Evolutionary conservation across 306 rosid species (phyloP), one percentile per base, ranked within the genome.

Genomic region (cucumber (Cucumis sativus)): DNA sequence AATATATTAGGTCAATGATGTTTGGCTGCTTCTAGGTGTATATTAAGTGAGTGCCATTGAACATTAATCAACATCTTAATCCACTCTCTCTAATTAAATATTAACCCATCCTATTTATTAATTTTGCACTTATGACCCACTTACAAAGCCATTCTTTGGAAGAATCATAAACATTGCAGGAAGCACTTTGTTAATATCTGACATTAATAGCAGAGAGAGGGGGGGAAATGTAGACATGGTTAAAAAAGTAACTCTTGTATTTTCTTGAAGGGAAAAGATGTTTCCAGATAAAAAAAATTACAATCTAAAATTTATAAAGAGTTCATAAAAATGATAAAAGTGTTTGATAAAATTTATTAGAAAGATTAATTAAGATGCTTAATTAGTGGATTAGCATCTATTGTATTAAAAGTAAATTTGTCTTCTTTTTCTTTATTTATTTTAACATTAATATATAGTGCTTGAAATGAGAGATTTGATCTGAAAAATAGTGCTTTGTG

Each of bases 111-210:
- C n/a, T 20, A 40, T 68, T 68, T 41, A 68, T 68, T 68, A 21
- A n/a, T n/a, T 69, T 69, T 69, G 57, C 75, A 69, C n/a, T 69
- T 43, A 20, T 21, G 56, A 43, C 75, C 75, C 75, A 69, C 75
- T 45, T 56, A 21, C 54, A 67, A 67, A 66, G 73, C 30, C 49
- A 66, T 67, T 67, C 47, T 64, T 64, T 35, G 70, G 70, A 63
- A 33, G 70, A 33, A 33, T 63, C 70, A 65, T 40, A 65, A 15
- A 20, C 71, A 37, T 65, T 13, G n/a, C 71, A 64, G 49, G 49
- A 15, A 14, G 47, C 15, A 65, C 18, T 65, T 65, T 37, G 49
- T 65, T 65, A 67, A 67, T 67, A 67, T 67, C 54, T 67, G 55
- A 67, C 23, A 67, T 67, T n/a, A 41, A 67, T 67, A 35, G 55